Evolutionary conservation across 169 alveolate species (phyloP).

Genomic region (Cryptosporidium sp.): DNA sequence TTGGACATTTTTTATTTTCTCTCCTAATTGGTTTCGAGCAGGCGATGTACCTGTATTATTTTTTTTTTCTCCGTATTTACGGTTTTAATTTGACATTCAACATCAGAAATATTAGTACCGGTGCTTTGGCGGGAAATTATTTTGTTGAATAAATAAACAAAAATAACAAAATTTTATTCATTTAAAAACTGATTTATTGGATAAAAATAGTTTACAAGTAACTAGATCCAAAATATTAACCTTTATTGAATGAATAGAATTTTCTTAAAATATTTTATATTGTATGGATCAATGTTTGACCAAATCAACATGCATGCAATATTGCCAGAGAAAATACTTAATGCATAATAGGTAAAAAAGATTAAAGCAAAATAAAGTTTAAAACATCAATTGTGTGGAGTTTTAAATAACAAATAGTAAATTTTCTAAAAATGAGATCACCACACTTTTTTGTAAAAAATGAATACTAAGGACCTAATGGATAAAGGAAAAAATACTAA

Average conservation of each 20-base stretch:
- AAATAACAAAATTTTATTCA: background rate
- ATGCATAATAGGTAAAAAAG: background rate
- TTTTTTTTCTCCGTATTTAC: background rate
- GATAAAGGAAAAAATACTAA: background rate
- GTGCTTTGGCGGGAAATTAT: background rate
- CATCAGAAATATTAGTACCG: background rate
- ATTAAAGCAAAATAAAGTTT: background rate
- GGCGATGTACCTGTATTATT: background rate
- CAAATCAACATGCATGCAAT: background rate
- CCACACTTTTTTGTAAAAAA: constrained; percentile 33
- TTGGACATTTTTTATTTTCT: constrained; percentile 12
- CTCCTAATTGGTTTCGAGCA: background rate
- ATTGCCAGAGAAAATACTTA: background rate
- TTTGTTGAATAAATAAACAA: background rate
- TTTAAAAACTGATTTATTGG: too few relatives aligned
- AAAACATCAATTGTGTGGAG: constrained; percentile 19
- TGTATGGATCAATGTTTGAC: too few relatives aligned
- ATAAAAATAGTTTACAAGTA: background rate
- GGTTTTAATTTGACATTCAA: background rate
- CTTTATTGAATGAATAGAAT: background rate
- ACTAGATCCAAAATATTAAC: background rate
- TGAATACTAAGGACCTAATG: background rate
- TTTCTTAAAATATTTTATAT: too few relatives aligned
- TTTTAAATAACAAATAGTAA: constrained; percentile 1
- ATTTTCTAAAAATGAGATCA: constrained; percentile 2